Evolutionary conservation across 441 rosid species (phyloP).

Genomic region (Pelargonium cotyledonis): DNA sequence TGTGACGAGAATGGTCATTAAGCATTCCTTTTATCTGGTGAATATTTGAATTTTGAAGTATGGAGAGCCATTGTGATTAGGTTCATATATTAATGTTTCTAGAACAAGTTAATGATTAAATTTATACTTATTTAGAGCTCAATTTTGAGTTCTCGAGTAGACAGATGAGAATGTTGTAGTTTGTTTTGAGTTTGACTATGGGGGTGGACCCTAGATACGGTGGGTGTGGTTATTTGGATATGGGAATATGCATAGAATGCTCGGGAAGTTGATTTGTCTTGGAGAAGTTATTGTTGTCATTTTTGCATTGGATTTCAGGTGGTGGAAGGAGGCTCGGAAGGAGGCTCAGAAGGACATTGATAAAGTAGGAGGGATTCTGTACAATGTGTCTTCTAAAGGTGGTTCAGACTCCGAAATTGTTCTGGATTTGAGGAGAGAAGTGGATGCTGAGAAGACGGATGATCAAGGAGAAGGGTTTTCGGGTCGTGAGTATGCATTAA

Average conservation of each 20-base stretch:
- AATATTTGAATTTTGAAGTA: neutral
- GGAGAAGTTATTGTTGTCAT: neutral
- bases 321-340: conserved; percentile 95
- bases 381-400: conserved; percentile 54
- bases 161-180: neutral
- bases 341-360: conserved; percentile 55
- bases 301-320: conserved; percentile 36
- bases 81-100: neutral
- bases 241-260: neutral
- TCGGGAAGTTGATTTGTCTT: conserved; percentile 10
- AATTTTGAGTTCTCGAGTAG: neutral
- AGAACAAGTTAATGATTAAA: neutral
- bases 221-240: neutral
- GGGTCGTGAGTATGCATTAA: conserved; percentile 89
- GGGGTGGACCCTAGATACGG: neutral
- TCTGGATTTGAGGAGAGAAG: conserved; percentile 73
- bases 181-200: neutral
- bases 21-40: neutral
- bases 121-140: neutral
- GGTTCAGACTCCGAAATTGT: conserved; percentile 79
- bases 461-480: conserved; percentile 73
- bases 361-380: conserved; percentile 57
- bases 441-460: conserved; percentile 38
- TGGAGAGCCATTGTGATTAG: neutral
- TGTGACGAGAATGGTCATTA: neutral